phyloP scores from a whole-genome alignment of 257 asterid species.

The Jaltomata sinuosa region DNA sequence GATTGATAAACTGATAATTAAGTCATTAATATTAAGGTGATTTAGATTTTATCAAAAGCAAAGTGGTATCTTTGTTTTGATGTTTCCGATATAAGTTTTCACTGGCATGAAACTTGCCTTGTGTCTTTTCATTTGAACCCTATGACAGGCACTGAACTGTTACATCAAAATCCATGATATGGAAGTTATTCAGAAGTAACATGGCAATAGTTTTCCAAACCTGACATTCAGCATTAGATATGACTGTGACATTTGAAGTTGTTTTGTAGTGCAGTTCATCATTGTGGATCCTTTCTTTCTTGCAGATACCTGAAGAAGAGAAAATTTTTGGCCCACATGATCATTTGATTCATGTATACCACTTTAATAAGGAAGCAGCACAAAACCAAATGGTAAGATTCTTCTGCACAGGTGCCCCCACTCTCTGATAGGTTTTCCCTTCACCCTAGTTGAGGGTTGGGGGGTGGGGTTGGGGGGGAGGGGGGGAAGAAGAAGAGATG shows the following conservation, averaged over 20 bases:
- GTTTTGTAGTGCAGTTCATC: background rate
- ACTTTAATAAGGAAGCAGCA: constrained; percentile 32
- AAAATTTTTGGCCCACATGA: constrained; percentile 24
- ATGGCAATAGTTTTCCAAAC: background rate
- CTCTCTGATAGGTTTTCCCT: background rate
- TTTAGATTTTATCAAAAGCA: background rate
- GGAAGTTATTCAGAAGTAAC: background rate
- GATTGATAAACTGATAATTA: background rate
- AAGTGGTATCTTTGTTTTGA: background rate
- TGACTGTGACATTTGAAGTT: background rate
- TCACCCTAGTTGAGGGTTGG: background rate
- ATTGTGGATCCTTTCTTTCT: background rate
- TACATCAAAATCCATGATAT: background rate
- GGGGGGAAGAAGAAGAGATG: background rate
- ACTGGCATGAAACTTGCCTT: background rate
- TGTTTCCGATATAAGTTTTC: background rate
- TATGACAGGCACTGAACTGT: background rate
- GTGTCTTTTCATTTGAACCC: background rate
- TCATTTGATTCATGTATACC: constrained; percentile 54
- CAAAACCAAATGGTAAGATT: constrained; percentile 44
- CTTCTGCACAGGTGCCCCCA: background rate
- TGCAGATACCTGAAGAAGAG: constrained; percentile 46
- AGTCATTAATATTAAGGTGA: background rate
- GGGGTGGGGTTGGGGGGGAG: too few relatives aligned
- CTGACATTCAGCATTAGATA: background rate